Evolutionary conservation across 2,329 filamentous ascomycete species (phyloP).

Genomic region (Stachybotrys chartarum): DNA sequence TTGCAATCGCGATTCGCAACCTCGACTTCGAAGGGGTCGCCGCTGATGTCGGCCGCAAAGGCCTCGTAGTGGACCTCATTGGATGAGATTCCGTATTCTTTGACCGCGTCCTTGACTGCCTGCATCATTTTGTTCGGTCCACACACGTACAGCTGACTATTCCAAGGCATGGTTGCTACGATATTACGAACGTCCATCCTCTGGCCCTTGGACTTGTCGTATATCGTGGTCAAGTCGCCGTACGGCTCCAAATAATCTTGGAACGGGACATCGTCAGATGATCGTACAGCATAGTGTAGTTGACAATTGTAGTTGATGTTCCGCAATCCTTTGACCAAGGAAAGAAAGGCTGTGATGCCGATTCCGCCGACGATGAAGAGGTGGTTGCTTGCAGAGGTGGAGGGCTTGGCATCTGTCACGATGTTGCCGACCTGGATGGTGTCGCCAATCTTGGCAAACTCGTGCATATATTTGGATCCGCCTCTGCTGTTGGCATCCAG

Average conservation of each 20-base stretch:
- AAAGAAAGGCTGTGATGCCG: slow-evolving; percentile 58
- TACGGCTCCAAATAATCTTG: slow-evolving; percentile 35
- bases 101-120: slow-evolving; percentile 34
- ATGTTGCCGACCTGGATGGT: slow-evolving; percentile 43
- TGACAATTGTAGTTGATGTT: slow-evolving; percentile 40
- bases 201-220: slow-evolving; percentile 43
- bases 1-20: slow-evolving; percentile 32
- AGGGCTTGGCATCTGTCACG: slow-evolving; percentile 39
- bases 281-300: slow-evolving; percentile 54
- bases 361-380: slow-evolving; percentile 59
- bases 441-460: slow-evolving; percentile 37
- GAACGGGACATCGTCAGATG: slow-evolving; percentile 46
- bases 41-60: slow-evolving; percentile 44
- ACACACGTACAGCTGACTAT: slow-evolving; percentile 54
- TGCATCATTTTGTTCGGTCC: slow-evolving; percentile 52
- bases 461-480: slow-evolving; percentile 54
- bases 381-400: slow-evolving; percentile 44
- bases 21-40: slow-evolving; percentile 53
- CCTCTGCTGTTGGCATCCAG: slow-evolving; percentile 48
- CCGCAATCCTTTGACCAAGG: slow-evolving; percentile 33
- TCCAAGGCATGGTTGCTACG: slow-evolving; percentile 38
- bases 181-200: slow-evolving; percentile 48
- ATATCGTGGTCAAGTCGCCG: slow-evolving; percentile 36
- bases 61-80: slow-evolving; percentile 54
- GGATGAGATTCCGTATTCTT: slow-evolving; percentile 32